Conservation (phyloP, 2,329 filamentous ascomycete species). For the Dactylellina haptotyla region DNA sequence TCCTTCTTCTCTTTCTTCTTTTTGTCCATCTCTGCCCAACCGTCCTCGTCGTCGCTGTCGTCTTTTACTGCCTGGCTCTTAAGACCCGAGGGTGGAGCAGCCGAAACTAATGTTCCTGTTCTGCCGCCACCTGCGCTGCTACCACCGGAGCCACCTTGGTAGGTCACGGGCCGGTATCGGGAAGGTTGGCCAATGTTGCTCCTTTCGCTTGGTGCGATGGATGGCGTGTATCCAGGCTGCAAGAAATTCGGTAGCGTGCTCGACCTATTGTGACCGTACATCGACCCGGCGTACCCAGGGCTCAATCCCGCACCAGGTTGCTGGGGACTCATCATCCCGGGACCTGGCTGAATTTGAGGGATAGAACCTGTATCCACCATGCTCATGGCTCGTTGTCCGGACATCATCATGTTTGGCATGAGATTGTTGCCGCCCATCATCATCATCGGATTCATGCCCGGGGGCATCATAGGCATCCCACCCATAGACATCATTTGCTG, state of each 20-base stretch:
- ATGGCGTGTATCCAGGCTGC: conserved; percentile 76
- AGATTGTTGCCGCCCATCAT: conserved; percentile 58
- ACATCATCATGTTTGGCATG: conserved; percentile 59
- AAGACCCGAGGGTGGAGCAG: conserved; percentile 58
- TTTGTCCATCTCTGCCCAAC: conserved; percentile 76
- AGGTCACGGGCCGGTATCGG: conserved; percentile 88
- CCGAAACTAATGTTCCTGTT: conserved; percentile 64
- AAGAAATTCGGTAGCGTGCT: conserved; percentile 52
- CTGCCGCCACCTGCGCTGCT: conserved; percentile 63
- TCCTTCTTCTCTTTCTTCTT: conserved; percentile 75
- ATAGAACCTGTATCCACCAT: conserved; percentile 80
- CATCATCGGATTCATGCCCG: conserved; percentile 60
- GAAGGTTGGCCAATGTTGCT: conserved; percentile 92
- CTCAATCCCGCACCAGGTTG: conserved; percentile 50
- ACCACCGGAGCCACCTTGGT: conserved; percentile 59
- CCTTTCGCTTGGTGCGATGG: conserved; percentile 93
- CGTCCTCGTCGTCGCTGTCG: conserved; percentile 73
- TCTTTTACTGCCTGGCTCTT: conserved; percentile 61
- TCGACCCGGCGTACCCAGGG: conserved; percentile 66
- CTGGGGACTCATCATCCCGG: conserved; percentile 41
- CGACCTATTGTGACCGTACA: conserved; percentile 59
- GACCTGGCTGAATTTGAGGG: conserved; percentile 62
- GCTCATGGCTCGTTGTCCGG: conserved; percentile 76
- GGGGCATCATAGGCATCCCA: conserved; percentile 58
- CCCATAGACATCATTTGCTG: conserved; percentile 58